These are phyloP conservation scores for Xylariaceae sp. DNA, from an alignment of 2,329 filamentous ascomycete genomes.

Conservation along the genomic window DNA sequence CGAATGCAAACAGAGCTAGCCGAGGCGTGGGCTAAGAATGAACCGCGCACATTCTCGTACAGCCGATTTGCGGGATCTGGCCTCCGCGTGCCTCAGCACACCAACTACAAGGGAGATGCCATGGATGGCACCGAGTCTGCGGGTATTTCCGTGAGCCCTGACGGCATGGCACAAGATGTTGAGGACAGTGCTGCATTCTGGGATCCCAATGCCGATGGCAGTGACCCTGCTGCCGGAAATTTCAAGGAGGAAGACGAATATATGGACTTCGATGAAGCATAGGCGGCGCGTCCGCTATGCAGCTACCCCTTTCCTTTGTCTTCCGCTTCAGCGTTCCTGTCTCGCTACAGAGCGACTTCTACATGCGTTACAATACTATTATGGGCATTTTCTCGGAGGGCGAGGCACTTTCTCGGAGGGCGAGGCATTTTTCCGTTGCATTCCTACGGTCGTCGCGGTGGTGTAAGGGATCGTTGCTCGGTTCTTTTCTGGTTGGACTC, in stretches of 20 bases:
- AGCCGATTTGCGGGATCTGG: slow-evolving; percentile 77
- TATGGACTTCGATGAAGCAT: slow-evolving; percentile 23
- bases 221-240: slow-evolving; percentile 59
- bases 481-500: slow-evolving; percentile 5
- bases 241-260: slow-evolving; percentile 97
- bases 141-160: slow-evolving; percentile 50
- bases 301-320: slow-evolving; percentile 7
- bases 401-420: slow-evolving; percentile 16
- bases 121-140: slow-evolving; percentile 46
- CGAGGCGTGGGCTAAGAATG: slow-evolving; percentile 79
- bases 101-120: slow-evolving; percentile 80
- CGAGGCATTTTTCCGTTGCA: slow-evolving; percentile 19
- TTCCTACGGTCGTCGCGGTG: slow-evolving; percentile 17
- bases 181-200: slow-evolving; percentile 54
- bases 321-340: slow-evolving; percentile 16
- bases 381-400: slow-evolving; percentile 17
- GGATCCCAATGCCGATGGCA: slow-evolving; percentile 67
- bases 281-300: neutral
- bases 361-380: slow-evolving; percentile 12
- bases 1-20: slow-evolving; percentile 92
- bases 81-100: slow-evolving; percentile 86
- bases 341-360: slow-evolving; percentile 12
- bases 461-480: slow-evolving; percentile 6
- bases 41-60: slow-evolving; percentile 71
- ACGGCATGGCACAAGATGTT: slow-evolving; percentile 42